phyloP scores from a whole-genome alignment of 345 rosid genomes.

The Salix udensis region DNA sequence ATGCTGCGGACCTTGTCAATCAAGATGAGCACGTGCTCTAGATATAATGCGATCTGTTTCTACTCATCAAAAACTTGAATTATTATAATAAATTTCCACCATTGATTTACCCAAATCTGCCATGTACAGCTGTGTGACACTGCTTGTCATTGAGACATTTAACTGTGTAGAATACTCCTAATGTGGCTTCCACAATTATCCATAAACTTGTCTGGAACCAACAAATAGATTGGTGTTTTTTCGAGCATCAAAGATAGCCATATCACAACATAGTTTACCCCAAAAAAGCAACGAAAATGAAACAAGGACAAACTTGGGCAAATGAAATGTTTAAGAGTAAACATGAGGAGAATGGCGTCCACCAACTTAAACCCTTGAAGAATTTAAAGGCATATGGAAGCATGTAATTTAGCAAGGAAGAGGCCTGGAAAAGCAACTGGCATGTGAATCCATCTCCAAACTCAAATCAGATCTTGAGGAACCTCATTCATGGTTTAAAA shows the following conservation, averaged over 20 bases:
- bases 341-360: background rate
- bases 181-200: background rate
- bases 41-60: background rate
- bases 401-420: background rate
- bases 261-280: background rate
- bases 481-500: background rate
- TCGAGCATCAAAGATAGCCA: background rate
- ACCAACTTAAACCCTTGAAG: background rate
- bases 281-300: too few species aligned
- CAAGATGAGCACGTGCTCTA: conserved; percentile 11
- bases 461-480: background rate
- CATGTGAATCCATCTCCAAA: background rate
- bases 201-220: background rate
- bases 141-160: background rate
- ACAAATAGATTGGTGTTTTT: background rate
- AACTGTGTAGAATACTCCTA: background rate
- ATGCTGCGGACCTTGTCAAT: conserved; percentile 15
- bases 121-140: background rate
- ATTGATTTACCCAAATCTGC: background rate
- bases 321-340: background rate
- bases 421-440: background rate
- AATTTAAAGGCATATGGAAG: background rate
- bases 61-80: conserved; percentile 16
- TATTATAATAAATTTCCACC: conserved; percentile 4
- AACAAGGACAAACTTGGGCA: background rate